Conservation (phyloP, 1,284 basidiomycete species). For the Ustilago xerochloae region DNA sequence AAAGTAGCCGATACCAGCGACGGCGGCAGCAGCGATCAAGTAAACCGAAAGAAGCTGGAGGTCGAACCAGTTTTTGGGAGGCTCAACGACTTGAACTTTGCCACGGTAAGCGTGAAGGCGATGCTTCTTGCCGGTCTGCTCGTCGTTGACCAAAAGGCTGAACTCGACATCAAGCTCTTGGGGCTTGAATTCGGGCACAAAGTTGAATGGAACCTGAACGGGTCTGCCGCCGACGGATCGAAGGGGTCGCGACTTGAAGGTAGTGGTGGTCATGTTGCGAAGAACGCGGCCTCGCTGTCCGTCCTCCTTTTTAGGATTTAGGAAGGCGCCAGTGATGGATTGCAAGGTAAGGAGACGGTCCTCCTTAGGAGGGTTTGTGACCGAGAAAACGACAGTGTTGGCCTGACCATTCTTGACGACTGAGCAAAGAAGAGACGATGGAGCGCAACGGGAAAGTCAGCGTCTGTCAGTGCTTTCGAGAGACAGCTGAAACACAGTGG, state of each 20-base stretch:
- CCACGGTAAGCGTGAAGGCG: constrained; percentile 61
- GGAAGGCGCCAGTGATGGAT: constrained; percentile 64
- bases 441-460: not conserved
- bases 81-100: constrained; percentile 63
- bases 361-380: constrained; percentile 54
- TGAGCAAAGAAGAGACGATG: constrained; percentile 1
- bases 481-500: not conserved
- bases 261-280: constrained; percentile 66
- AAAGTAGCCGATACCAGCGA: constrained; percentile 45
- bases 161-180: constrained; percentile 63
- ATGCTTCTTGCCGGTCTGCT: constrained; percentile 62
- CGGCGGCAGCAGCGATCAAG: constrained; percentile 35
- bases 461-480: not conserved
- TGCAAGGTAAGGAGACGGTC: constrained; percentile 61
- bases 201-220: constrained; percentile 63
- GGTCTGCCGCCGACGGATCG: constrained; percentile 50
- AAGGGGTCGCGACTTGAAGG: constrained; percentile 59
- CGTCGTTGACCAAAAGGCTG: constrained; percentile 57
- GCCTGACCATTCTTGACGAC: constrained; percentile 65
- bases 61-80: constrained; percentile 63
- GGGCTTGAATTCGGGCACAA: constrained; percentile 66
- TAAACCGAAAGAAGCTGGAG: constrained; percentile 63
- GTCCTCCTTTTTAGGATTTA: constrained; percentile 61
- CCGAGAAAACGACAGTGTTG: constrained; percentile 64
- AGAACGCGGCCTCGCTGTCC: constrained; percentile 61